Percentiles rank a stretch among this genome's conserved stretches.
Evolutionary conservation across 352 stramenopile species (phyloP).

Genomic region (Globisporangium irregulare): DNA sequence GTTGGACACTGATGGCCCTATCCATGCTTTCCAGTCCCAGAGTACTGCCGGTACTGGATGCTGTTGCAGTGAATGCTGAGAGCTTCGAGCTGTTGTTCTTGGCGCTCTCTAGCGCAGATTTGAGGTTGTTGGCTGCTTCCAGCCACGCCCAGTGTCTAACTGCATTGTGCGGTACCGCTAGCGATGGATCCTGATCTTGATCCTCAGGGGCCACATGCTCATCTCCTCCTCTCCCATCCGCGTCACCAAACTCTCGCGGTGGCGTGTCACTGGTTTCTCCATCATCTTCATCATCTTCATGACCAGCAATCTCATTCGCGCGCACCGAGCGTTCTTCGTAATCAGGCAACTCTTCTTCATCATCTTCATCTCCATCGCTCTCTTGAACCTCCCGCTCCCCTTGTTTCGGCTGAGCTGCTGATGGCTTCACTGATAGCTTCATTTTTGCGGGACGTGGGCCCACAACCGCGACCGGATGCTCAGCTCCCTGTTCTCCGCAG

Average conservation of each 20-base stretch:
- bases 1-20: background rate
- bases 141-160: background rate
- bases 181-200: background rate
- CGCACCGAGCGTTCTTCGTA: background rate
- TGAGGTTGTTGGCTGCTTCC: background rate
- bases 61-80: constrained; percentile 4
- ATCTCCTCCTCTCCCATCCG: background rate
- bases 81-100: background rate
- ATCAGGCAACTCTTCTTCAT: constrained; percentile 10
- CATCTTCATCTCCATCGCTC: background rate
- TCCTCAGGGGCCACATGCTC: constrained; percentile 10
- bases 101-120: background rate
- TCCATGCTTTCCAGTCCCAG: background rate
- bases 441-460: background rate
- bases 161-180: background rate
- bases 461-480: background rate
- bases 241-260: background rate
- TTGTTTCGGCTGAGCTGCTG: background rate
- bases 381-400: constrained; percentile 3
- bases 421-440: background rate
- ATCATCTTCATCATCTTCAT: constrained; percentile 7
- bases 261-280: background rate
- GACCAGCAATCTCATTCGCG: background rate
- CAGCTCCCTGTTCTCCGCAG: constrained; percentile 16
- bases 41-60: constrained; percentile 10